phyloP scores from a whole-genome alignment of 2,329 filamentous ascomycete species.

The Pseudocercospora eumusae region DNA sequence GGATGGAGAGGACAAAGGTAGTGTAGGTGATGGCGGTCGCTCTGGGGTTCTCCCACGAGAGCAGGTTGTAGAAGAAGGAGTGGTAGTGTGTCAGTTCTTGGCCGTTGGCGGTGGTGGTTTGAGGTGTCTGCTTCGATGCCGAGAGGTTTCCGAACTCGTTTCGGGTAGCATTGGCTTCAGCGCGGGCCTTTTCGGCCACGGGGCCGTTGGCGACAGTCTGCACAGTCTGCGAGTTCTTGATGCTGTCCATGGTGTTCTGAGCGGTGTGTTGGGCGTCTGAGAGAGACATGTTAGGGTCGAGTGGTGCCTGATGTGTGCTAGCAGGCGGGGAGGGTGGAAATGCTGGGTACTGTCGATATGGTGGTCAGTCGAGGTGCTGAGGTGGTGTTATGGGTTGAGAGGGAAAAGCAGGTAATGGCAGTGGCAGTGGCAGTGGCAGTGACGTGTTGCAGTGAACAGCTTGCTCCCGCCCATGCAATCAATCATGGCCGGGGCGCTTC shows the following conservation, averaged over 20 bases:
- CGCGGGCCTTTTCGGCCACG: slow-evolving; percentile 58
- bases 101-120: slow-evolving; percentile 58
- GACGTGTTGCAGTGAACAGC: slow-evolving; percentile 11
- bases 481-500: slow-evolving; percentile 2
- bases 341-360: slow-evolving; percentile 22
- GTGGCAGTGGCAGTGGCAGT: too few species aligned
- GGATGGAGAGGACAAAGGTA: slow-evolving; percentile 59
- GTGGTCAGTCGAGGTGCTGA: slow-evolving; percentile 22
- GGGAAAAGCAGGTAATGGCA: too few species aligned
- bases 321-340: slow-evolving; percentile 18
- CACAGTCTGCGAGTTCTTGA: slow-evolving; percentile 53
- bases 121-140: slow-evolving; percentile 55
- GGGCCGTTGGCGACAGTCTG: slow-evolving; percentile 56
- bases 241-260: slow-evolving; percentile 50
- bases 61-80: slow-evolving; percentile 65
- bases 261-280: slow-evolving; percentile 53
- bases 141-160: slow-evolving; percentile 61
- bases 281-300: slow-evolving; percentile 26
- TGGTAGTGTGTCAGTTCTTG: slow-evolving; percentile 68
- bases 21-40: slow-evolving; percentile 63
- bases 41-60: slow-evolving; percentile 68
- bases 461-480: slow-evolving; percentile 10
- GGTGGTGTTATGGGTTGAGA: neutral
- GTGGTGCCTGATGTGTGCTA: slow-evolving; percentile 11
- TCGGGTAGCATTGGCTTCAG: slow-evolving; percentile 57